Conservation (phyloP, 306 rosid genomes). For the Prunus campanulata region DNA sequence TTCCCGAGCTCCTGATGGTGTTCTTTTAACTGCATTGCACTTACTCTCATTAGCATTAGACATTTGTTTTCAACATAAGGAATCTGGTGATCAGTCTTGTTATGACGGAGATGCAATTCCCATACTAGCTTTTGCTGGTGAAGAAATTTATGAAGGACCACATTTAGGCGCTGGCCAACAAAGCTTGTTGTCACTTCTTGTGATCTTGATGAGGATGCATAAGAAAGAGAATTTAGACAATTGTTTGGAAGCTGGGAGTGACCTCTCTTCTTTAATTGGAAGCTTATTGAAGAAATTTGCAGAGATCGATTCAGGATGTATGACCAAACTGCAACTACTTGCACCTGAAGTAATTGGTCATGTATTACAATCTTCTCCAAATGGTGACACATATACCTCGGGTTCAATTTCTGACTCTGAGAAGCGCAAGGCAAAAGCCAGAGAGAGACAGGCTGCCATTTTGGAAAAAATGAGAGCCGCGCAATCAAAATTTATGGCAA, state of each 20-base stretch:
- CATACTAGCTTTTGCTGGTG: conserved; percentile 59
- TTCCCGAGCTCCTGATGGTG: conserved; percentile 88
- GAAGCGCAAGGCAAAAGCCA: conserved; percentile 91
- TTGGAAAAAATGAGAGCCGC: conserved; percentile 93
- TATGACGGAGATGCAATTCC: conserved; percentile 51
- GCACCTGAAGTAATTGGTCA: conserved; percentile 70
- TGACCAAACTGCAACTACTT: conserved; percentile 63
- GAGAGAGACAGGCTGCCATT: conserved; percentile 95
- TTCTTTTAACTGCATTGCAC: conserved; percentile 81
- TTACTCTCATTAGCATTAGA: conserved; percentile 81
- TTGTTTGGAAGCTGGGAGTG: conserved; percentile 60
- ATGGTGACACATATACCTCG: conserved; percentile 37
- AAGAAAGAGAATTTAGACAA: conserved; percentile 46
- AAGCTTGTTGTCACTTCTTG: conserved; percentile 89
- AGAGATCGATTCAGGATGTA: conserved; percentile 67
- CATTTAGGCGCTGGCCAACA: conserved; percentile 59
- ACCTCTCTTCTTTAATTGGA: conserved; percentile 61
- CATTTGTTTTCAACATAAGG: conserved; percentile 63
- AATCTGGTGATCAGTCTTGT: conserved; percentile 37
- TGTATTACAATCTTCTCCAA: conserved; percentile 40
- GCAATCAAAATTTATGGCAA: conserved; percentile 86
- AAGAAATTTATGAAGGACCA: conserved; percentile 46
- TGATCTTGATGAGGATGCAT: conserved; percentile 68
- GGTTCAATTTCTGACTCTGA: conserved; percentile 64
- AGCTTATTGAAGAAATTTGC: conserved; percentile 82